Base-by-base conservation (phyloP, 2,329 filamentous ascomycete species). In the Sclerotiophoma versabilis region DNA sequence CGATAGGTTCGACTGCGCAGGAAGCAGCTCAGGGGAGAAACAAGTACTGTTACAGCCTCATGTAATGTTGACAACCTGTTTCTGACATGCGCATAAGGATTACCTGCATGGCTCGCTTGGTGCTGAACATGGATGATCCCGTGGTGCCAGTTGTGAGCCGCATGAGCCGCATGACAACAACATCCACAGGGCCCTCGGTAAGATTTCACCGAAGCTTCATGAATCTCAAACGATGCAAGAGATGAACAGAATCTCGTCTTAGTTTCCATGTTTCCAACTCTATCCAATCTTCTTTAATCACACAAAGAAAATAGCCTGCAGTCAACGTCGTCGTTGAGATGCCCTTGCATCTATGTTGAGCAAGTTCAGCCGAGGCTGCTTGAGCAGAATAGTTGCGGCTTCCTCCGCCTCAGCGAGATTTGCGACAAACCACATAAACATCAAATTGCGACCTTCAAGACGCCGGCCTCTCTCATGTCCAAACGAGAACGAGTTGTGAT, bases 1-100 rank as follows among this genome's bases (percentile, higher is more conserved):
- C 33, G 14, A 34, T 32, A 32, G 30, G 33, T 38, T 46, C 48
- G 29, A 52, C 37, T 32, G 33, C 36, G 14, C 23, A 9, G 25
- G 45, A 27, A 46, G 29, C 45, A 29, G 38, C 26, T 33, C 17
- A n/a, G 23, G n/a, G 19, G 22, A 32, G 33, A 7, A 14, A 6
- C 15, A 22, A 19, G 43, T n/a, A 17, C 26, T 11, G 4, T 25
- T 34, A 41, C 34, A 38, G 23, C 23, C 25, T 23, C 12, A 38
- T 46, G 46, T 41, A 49, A n/a, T 22, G 22, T 33, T 23, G 33
- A 45, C 39, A 49, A 22, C 45, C 27, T 46, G 29, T 29, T 37
- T 39, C 19, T 30, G 29, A 36, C 39, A 45, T 54, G 51, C 51
- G 51, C 51, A 54, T 27, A 54, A 54, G 49, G 39, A 46, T 54